Conservation (phyloP, 2,329 filamentous ascomycete genomes). For the Aaosphaeria arxii region DNA sequence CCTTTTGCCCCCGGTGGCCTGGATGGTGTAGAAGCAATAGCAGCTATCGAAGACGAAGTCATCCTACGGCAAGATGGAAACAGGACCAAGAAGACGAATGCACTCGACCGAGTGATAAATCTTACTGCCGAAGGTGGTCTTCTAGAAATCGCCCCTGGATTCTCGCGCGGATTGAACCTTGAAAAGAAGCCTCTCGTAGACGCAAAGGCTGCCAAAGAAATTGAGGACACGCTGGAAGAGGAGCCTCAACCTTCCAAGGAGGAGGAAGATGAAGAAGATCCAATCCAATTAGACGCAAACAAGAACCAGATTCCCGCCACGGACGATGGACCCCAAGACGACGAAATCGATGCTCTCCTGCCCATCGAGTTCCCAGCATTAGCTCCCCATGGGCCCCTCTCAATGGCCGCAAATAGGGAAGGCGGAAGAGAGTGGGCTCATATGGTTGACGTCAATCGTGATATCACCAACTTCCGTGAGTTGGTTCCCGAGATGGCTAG, state of each 20-base stretch:
- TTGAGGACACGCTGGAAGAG: conserved; percentile 62
- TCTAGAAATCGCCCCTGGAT: conserved; percentile 77
- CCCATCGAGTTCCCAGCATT: conserved; percentile 92
- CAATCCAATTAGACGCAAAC: conserved; percentile 19
- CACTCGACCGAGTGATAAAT: conserved; percentile 82
- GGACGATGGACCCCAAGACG: conserved; percentile 49
- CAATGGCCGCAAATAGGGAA: conserved; percentile 68
- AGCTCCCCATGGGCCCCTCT: conserved; percentile 75
- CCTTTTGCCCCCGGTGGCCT: conserved; percentile 90
- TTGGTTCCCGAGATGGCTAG: conserved; percentile 94
- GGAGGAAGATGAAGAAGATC: conserved; percentile 22
- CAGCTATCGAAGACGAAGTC: conserved; percentile 76
- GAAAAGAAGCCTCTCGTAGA: conserved; percentile 57
- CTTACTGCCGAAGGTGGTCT: conserved; percentile 74
- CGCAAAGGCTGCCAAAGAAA: conserved; percentile 63
- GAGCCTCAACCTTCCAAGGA: conserved; percentile 34
- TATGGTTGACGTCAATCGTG: conserved; percentile 92
- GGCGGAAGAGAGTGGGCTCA: conserved; percentile 91
- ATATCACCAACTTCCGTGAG: conserved; percentile 90
- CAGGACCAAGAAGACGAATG: conserved; percentile 42
- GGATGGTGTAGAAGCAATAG: conserved; percentile 80
- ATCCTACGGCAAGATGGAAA: conserved; percentile 50
- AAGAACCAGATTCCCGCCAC: conserved; percentile 27
- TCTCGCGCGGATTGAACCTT: conserved; percentile 75
- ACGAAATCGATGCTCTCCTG: conserved; percentile 78